Evolutionary conservation across 805 yeast species (phyloP), one percentile per base, ranked within the genome.

Genomic region (Lipomyces orientalis): DNA sequence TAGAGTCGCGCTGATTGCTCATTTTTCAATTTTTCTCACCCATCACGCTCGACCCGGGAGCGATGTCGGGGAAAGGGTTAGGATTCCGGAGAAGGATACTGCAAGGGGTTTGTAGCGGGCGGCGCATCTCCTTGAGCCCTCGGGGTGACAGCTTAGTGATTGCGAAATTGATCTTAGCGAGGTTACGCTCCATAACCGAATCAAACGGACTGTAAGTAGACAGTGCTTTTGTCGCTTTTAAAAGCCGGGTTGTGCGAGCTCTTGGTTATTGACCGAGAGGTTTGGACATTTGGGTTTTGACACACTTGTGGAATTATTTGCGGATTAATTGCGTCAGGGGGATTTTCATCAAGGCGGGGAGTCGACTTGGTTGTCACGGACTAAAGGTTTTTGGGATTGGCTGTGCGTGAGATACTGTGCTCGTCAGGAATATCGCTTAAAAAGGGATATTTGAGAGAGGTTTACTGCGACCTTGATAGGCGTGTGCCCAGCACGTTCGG

Each of bases 11-110:
- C 3, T 25, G n/a, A 43, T 43, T 16, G n/a, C 49, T 43, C 49
- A 43, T 16, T 43, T 43, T n/a, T n/a, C 43, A 37, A 37, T 43
- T 43, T 43, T 43, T 43, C n/a, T 43, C 49, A 43, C 49, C 49
- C 49, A 10, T 35, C 43, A 37, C 29, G 29, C 29, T n/a, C n/a
- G 3, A 25, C 29, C 2, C 29, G 29, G 29, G 29, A 25, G 29
- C 29, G 29, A 25, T 25, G 29, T 25, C 29, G 29, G 29, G 29
- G 2, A 25, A 25, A 25, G 29, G 29, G 29, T 25, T 25, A 25
- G 29, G 29, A 25, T 2, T 25, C 29, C n/a, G n/a, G n/a, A 25
- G 29, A 25, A 25, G 29, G 29, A 25, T 25, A 3, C 29, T 25
- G 29, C 29, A 25, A 25, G 29, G 29, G 29, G 29, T 25, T 25